A percentile compares a stretch with the other conserved stretches of the same genome.
Conservation (phyloP, 1,284 basidiomycete species). For the Boletus smithii region DNA sequence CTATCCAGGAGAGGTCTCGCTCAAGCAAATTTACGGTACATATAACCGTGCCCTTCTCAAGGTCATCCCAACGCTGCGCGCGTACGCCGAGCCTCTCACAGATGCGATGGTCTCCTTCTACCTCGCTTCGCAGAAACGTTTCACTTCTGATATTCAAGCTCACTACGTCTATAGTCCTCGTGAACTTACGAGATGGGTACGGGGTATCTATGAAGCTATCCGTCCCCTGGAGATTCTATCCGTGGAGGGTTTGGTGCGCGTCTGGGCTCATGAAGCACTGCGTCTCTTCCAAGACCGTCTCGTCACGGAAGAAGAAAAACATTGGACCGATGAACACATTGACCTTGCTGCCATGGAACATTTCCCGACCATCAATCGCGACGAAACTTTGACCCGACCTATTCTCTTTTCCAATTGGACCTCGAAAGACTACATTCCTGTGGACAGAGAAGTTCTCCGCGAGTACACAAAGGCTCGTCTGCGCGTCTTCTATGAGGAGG, state of each 20-base stretch:
- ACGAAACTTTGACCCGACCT: constrained; percentile 82
- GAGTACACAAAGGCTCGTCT: constrained; percentile 97
- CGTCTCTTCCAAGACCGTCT: constrained; percentile 98
- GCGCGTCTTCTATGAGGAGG: constrained; percentile 95
- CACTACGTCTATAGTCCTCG: constrained; percentile 99
- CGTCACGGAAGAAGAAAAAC: constrained; percentile 86
- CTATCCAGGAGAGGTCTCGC: constrained; percentile 94
- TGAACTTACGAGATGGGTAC: constrained; percentile 96
- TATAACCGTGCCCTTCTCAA: constrained; percentile 97
- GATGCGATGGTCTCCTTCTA: constrained; percentile 98
- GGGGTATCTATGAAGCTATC: constrained; percentile 97
- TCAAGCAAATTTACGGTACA: constrained; percentile 99
- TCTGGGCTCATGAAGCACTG: constrained; percentile 98
- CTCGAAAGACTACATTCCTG: constrained; percentile 94
- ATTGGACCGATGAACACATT: constrained; percentile 94
- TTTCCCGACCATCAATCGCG: constrained; percentile 89
- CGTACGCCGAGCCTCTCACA: constrained; percentile 92
- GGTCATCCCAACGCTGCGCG: constrained; percentile 89
- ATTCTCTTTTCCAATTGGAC: constrained; percentile 99
- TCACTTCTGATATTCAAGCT: constrained; percentile 94
- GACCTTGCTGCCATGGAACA: constrained; percentile 81
- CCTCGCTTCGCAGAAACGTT: constrained; percentile 88
- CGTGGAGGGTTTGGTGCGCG: constrained; percentile 91
- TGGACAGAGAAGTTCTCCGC: constrained; percentile 88
- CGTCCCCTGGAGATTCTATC: constrained; percentile 87